Percentiles rank a stretch among this genome's conserved stretches.
These are phyloP conservation scores for Chlorella vulgaris DNA, from an alignment of 139 green algal genomes.

Conservation along the genomic window DNA sequence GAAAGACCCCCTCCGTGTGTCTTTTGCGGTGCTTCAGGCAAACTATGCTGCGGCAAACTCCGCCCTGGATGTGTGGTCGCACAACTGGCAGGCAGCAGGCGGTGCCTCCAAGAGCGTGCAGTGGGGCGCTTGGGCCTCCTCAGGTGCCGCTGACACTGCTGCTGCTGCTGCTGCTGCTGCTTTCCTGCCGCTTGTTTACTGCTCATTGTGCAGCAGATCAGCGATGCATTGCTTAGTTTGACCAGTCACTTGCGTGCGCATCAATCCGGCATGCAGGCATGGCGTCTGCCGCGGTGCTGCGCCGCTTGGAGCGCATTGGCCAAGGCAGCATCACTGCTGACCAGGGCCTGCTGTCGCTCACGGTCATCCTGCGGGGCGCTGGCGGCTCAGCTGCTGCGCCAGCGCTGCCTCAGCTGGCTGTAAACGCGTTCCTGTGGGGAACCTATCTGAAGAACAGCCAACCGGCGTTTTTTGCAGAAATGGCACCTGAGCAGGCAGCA, in stretches of 20 bases:
- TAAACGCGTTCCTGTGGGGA: constrained; percentile 45
- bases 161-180: no score
- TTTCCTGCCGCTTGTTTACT: no score
- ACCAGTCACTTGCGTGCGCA: no score
- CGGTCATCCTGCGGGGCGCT: constrained; percentile 8
- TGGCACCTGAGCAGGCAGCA: constrained; percentile 3
- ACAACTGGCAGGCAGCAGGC: constrained; percentile 33
- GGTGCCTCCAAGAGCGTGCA: constrained; percentile 64
- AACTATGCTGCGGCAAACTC: constrained; percentile 79
- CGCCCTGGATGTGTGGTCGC: constrained; percentile 52
- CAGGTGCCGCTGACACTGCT: constrained; percentile 3
- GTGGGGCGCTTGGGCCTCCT: constrained; percentile 81
- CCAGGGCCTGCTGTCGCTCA: constrained; percentile 51
- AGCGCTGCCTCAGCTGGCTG: constrained; percentile 30
- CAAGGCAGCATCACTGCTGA: constrained; percentile 46
- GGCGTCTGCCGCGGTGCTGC: constrained; percentile 49
- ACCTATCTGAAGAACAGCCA: constrained; percentile 34
- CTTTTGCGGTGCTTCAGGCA: constrained; percentile 24
- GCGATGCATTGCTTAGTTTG: no score
- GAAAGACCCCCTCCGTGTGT: no score
- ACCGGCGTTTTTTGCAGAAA: constrained; percentile 38
- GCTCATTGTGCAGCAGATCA: no score
- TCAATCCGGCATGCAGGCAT: constrained; percentile 22
- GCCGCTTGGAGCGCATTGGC: constrained; percentile 45
- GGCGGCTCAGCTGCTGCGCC: background rate